phyloP scores from a whole-genome alignment of 2,329 filamentous ascomycete species.

The Bipolaris bicolor region DNA sequence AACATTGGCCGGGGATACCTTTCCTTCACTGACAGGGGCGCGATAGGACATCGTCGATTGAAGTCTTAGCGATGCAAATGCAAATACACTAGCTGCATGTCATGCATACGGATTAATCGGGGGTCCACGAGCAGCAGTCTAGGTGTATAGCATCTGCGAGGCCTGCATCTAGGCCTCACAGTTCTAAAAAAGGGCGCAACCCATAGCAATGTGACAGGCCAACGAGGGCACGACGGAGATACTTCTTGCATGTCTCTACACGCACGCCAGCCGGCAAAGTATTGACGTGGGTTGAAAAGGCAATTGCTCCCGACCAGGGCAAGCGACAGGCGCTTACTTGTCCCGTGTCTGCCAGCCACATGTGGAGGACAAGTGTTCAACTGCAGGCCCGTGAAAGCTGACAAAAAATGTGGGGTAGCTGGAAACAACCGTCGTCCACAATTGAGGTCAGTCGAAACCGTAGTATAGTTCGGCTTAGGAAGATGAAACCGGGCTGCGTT shows the following conservation, averaged over 20 bases:
- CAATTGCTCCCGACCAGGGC: slow-evolving; percentile 6
- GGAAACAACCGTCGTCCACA: background rate
- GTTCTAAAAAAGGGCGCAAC: slow-evolving; percentile 3
- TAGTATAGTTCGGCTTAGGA: slow-evolving; percentile 10
- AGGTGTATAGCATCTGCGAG: slow-evolving; percentile 11
- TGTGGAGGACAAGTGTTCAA: slow-evolving; percentile 14
- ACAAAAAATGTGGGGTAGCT: slow-evolving; percentile 15
- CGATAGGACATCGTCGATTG: slow-evolving; percentile 12
- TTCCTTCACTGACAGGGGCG: background rate
- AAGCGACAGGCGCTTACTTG: slow-evolving; percentile 13
- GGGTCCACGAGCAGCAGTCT: slow-evolving; percentile 6
- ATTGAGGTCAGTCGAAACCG: background rate
- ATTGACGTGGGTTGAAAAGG: slow-evolving; percentile 2
- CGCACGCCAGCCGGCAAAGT: slow-evolving; percentile 8
- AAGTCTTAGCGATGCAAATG: background rate
- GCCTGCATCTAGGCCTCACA: slow-evolving; percentile 11
- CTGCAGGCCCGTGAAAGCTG: slow-evolving; percentile 8
- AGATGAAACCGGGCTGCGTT: slow-evolving; percentile 1
- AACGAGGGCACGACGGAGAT: slow-evolving; percentile 7
- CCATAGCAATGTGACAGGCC: slow-evolving; percentile 5
- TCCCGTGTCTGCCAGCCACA: slow-evolving; percentile 14
- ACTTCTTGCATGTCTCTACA: slow-evolving; percentile 9
- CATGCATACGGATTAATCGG: slow-evolving; percentile 10
- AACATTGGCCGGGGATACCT: background rate
- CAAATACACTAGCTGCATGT: slow-evolving; percentile 6